Evolutionary conservation across 495 filamentous ascomycete species (phyloP).

Genomic region (Apiosordaria backusii): DNA sequence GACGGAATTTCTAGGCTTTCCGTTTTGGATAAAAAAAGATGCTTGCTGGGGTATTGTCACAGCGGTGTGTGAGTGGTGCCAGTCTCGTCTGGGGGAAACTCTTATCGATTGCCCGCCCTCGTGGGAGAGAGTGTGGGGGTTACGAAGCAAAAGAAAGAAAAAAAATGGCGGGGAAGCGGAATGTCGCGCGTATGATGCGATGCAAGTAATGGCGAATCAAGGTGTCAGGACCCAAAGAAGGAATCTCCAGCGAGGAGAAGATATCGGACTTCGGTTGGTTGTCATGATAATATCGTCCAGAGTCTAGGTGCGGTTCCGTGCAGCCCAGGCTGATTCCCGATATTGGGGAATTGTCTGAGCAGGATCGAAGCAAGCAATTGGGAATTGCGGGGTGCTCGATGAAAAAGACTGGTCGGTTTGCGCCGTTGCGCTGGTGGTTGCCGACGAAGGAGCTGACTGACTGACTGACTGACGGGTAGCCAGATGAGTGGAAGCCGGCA

Average conservation of each 20-base stretch:
- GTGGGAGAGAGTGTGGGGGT: constrained; percentile 38
- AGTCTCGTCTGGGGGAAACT: constrained; percentile 10
- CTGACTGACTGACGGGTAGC: background rate
- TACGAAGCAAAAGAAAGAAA: background rate
- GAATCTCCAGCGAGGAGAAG: constrained; percentile 55
- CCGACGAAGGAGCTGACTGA: constrained; percentile 19
- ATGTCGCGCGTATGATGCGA: background rate
- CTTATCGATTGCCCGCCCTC: constrained; percentile 34
- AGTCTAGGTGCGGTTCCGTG: constrained; percentile 32
- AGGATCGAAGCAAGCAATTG: constrained; percentile 16
- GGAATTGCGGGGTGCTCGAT: constrained; percentile 13
- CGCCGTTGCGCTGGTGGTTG: constrained; percentile 21
- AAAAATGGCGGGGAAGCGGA: constrained; percentile 18
- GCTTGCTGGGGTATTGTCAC: constrained; percentile 11
- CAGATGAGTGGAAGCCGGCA: constrained; percentile 19
- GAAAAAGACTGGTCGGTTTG: constrained; percentile 14
- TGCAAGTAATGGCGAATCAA: constrained; percentile 25
- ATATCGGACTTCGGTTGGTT: constrained; percentile 49
- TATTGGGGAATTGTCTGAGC: constrained; percentile 31
- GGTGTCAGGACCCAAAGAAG: constrained; percentile 48
- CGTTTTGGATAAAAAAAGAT: background rate
- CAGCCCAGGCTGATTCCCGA: constrained; percentile 40
- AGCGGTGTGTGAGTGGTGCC: constrained; percentile 2
- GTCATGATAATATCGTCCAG: constrained; percentile 52
- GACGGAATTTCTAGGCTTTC: background rate